Evolutionary conservation across 2,329 filamentous ascomycete species (phyloP).

Genomic region (Erysiphe neolycopersici): DNA sequence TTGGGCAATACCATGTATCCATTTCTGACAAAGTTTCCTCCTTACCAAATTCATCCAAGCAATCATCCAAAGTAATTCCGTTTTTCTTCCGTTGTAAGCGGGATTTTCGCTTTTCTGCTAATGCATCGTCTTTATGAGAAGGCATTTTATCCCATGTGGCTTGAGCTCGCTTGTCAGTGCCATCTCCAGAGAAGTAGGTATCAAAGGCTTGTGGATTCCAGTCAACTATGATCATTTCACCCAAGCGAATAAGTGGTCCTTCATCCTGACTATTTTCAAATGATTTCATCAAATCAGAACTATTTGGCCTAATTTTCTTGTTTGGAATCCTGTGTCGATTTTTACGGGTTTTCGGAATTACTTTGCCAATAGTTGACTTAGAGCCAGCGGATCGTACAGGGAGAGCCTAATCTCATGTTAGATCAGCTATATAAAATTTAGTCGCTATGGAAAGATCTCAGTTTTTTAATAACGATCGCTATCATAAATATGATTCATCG

Average conservation of each 20-base stretch:
- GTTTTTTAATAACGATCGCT: background rate
- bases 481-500: background rate
- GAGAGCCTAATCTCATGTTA: constrained; percentile 12
- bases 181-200: constrained; percentile 30
- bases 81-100: constrained; percentile 40
- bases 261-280: constrained; percentile 14
- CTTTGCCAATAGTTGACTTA: constrained; percentile 1
- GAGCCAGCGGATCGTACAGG: constrained; percentile 10
- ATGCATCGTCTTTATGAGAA: constrained; percentile 30
- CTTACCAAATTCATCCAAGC: constrained; percentile 81
- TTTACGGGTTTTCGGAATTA: background rate
- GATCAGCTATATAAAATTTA: constrained; percentile 1
- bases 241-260: constrained; percentile 45
- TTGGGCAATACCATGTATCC: constrained; percentile 92
- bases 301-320: constrained; percentile 10
- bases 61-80: constrained; percentile 69
- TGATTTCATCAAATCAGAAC: background rate
- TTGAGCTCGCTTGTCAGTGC: constrained; percentile 25
- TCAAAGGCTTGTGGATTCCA: constrained; percentile 52
- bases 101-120: constrained; percentile 33
- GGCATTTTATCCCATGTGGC: constrained; percentile 25
- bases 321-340: background rate
- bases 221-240: constrained; percentile 68
- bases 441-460: background rate
- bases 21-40: constrained; percentile 83